Evolutionary conservation across 1,284 basidiomycete species (phyloP), one percentile per base, ranked within the genome.

Genomic region (Ganoderma leucocontextum): DNA sequence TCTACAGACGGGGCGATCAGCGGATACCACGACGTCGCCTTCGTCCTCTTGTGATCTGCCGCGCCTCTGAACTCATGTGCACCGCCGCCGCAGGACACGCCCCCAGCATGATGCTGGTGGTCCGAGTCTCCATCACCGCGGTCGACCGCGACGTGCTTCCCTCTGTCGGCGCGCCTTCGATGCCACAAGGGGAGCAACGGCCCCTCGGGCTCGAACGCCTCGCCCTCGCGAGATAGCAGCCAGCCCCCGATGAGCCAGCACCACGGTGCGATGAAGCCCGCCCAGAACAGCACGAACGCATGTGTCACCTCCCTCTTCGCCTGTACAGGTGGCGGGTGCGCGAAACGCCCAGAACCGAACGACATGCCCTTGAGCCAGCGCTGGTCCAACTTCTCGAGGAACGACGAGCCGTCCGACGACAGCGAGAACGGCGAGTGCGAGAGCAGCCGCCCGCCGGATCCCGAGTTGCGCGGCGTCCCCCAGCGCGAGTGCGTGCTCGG

Each of bases 241-340:
- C 91, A 92, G 2, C 91, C 91, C 0, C 91, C 91, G 17, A 92
- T 82, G 44, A 92, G 83, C 91, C 91, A 92, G 73, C 76, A 92
- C 83, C 78, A 91, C 63, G 77, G 91, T 79, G 79, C 86, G 52
- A 91, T 66, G 72, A 92, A 92, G 1, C 91, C 91, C 0, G 89
- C 69, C 88, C 89, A 92, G 79, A 92, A 92, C 13, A 91, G 80
- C 74, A 89, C 84, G 75, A 85, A 86, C 22, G 89, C 83, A 2
- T 78, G 75, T 22, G 78, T 68, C 10, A 79, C 74, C 47, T 65
- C 22, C 64, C 52, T n/a, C 22, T 59, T 22, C 47, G 59, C 33
- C 2, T 4, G 44, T 17, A n/a, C 29, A 25, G 67, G 29, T 52
- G 71, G 63, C 47, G 71, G 72, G 33, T 69, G 39, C n/a, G 67